A percentile compares a stretch with the other conserved stretches of the same genome.
Evolutionary conservation across 2,329 filamentous ascomycete species (phyloP).

Genomic region (Alternaria rosae): DNA sequence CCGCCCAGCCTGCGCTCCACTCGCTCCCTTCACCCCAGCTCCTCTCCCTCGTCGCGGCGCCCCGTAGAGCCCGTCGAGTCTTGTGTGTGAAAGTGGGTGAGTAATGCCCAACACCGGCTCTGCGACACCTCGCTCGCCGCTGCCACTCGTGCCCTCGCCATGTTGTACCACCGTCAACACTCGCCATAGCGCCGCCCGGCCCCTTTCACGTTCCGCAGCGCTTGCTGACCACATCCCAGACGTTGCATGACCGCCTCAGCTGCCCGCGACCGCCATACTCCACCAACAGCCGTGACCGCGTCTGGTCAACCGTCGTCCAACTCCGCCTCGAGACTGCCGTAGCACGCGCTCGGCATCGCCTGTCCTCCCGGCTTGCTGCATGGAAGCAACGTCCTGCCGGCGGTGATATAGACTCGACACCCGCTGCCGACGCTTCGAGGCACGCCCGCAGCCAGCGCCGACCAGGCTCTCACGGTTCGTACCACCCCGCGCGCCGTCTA

Average conservation of each 20-base stretch:
- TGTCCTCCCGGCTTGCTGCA: conserved; percentile 29
- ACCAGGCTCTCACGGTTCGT: conserved; percentile 45
- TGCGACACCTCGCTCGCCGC: conserved; percentile 41
- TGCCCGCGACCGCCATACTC: conserved; percentile 20
- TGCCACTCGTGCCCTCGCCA: conserved; percentile 41
- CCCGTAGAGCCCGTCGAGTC: background rate
- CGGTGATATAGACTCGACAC: conserved; percentile 33
- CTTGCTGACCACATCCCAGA: conserved; percentile 43
- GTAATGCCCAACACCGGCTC: conserved; percentile 31
- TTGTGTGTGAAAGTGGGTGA: conserved; percentile 29
- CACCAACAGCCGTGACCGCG: conserved; percentile 10
- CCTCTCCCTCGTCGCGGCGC: background rate
- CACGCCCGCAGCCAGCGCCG: conserved; percentile 40
- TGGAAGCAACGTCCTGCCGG: conserved; percentile 22
- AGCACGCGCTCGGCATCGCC: conserved; percentile 32
- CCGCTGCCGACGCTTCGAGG: conserved; percentile 39
- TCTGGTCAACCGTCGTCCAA: conserved; percentile 8
- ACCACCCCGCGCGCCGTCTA: conserved; percentile 38
- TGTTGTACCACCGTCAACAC: conserved; percentile 47
- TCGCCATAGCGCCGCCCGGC: conserved; percentile 35
- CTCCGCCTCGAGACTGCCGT: conserved; percentile 14
- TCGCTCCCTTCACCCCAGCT: background rate
- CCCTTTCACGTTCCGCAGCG: conserved; percentile 37
- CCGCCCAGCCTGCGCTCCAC: conserved; percentile 17
- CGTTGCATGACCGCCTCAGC: conserved; percentile 27